Base-by-base conservation (phyloP, 345 rosid species). In the Lepidium sativum region DNA sequence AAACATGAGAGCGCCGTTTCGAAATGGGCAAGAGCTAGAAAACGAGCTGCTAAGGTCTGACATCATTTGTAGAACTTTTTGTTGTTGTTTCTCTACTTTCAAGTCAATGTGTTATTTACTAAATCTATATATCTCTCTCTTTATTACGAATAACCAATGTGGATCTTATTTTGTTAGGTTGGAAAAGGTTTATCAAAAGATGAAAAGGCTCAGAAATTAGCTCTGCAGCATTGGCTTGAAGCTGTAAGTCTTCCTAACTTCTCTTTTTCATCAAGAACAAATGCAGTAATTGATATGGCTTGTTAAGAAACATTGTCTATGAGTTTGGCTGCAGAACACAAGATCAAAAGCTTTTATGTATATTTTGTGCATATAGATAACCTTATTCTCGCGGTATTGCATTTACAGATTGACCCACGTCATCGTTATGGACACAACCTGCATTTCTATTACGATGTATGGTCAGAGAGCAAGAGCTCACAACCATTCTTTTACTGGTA, bases 341-440 rank as follows among this genome's bases (percentile, higher is more conserved):
- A 34, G 38, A 54, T 45, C 35, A 44, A 10, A 42, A 54, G 23
- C 15, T 27, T 2, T 43, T 33, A n/a, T n/a, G 12, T 27, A 5
- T 4, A 3, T 35, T 11, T 4, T 51, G 6, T 44, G 12, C n/a
- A 8, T 50, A 3, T 42, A 27, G 31, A 27, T 6, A 9, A 27
- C 29, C 55, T 68, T 17, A 54, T 39, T 23, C 12, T 23, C 9
- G 17, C 12, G 41, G 3, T 59, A 60, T 60, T 68, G 33, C 10
- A 23, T 62, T 12, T 38, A 56, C 80, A 87, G 97, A 91, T 91
- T 49, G 97, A 91, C 44, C 92, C 96, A 12, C 84, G 89, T 42
- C 97, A 91, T 74, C 84, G 97, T 25, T 91, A 91, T 71, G 97
- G 97, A 20, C 97, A 91, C 82, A 91, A 87, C 71, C 78, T 91